Evolutionary conservation across 768 basidiomycete genomes (phyloP).

Genomic region (Calocera cornea): DNA sequence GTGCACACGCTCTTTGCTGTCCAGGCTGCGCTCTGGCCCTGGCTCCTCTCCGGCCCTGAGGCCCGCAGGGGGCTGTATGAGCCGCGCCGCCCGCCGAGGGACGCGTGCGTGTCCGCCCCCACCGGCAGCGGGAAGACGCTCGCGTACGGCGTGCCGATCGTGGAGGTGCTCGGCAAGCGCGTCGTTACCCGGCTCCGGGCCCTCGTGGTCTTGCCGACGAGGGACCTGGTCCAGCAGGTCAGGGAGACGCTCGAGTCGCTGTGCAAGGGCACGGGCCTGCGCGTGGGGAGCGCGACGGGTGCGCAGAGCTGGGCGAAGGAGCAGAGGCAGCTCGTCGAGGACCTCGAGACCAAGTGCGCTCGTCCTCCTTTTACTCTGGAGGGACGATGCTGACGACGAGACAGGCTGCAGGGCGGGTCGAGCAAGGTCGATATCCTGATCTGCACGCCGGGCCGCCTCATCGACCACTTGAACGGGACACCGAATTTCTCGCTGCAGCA

Average conservation of each 20-base stretch:
- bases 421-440: slow-evolving; percentile 89
- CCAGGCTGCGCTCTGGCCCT: slow-evolving; percentile 76
- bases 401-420: slow-evolving; percentile 65
- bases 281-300: slow-evolving; percentile 82
- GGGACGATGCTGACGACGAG: neutral
- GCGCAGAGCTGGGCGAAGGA: slow-evolving; percentile 92
- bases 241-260: slow-evolving; percentile 80
- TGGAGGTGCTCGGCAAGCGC: slow-evolving; percentile 67
- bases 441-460: slow-evolving; percentile 88
- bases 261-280: slow-evolving; percentile 72
- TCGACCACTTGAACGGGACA: slow-evolving; percentile 83
- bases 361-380: neutral
- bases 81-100: slow-evolving; percentile 52
- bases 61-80: slow-evolving; percentile 40
- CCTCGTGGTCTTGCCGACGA: slow-evolving; percentile 79
- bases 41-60: slow-evolving; percentile 43
- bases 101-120: slow-evolving; percentile 89
- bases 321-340: slow-evolving; percentile 62
- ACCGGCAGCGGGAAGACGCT: slow-evolving; percentile 97
- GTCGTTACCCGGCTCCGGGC: slow-evolving; percentile 76
- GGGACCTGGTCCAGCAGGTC: slow-evolving; percentile 86
- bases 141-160: slow-evolving; percentile 85
- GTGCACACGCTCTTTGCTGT: slow-evolving; percentile 86
- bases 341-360: slow-evolving; percentile 40
- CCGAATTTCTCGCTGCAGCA: slow-evolving; percentile 87